Evolutionary conservation across 306 rosid genomes (phyloP).

Genomic region (Dalbergia cochinchinensis): DNA sequence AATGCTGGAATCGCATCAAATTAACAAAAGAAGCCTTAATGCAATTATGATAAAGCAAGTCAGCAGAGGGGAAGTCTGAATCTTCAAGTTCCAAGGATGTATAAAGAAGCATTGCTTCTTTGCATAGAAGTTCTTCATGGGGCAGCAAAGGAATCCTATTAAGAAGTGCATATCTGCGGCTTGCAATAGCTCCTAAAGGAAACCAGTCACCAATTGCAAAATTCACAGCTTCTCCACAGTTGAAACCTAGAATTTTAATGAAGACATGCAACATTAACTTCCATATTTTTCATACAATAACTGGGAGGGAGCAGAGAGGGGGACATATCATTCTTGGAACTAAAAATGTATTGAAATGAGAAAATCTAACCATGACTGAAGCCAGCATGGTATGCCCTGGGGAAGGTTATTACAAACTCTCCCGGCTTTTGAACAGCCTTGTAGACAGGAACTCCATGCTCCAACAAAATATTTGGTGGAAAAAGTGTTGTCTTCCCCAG

Average conservation of each 20-base stretch:
- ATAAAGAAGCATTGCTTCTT: slow-evolving; percentile 88
- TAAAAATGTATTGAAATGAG: slow-evolving; percentile 30
- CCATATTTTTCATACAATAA: slow-evolving; percentile 6
- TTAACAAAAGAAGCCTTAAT: slow-evolving; percentile 75
- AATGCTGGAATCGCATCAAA: slow-evolving; percentile 85
- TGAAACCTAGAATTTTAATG: slow-evolving; percentile 73
- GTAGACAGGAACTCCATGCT: slow-evolving; percentile 85
- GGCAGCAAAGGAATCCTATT: slow-evolving; percentile 91
- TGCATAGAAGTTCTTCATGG: slow-evolving; percentile 93
- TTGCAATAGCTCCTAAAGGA: slow-evolving; percentile 89
- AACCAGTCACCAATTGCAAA: slow-evolving; percentile 97
- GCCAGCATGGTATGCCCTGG: slow-evolving; percentile 96
- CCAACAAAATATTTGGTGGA: slow-evolving; percentile 90
- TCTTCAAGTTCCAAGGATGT: slow-evolving; percentile 75
- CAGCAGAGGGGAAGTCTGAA: slow-evolving; percentile 62
- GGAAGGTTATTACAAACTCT: slow-evolving; percentile 91
- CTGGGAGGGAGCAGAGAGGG: slow-evolving; percentile 18
- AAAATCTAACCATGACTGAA: slow-evolving; percentile 86
- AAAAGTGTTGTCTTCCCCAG: slow-evolving; percentile 93
- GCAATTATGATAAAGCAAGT: slow-evolving; percentile 59
- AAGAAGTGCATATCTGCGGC: slow-evolving; percentile 87
- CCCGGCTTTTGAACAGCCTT: slow-evolving; percentile 98
- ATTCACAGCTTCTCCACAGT: slow-evolving; percentile 99
- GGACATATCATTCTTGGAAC: slow-evolving; percentile 29
- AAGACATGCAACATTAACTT: slow-evolving; percentile 39